These are phyloP conservation scores for Lophiotrema nucula DNA, from an alignment of 495 filamentous ascomycete species.

Conservation along the genomic window DNA sequence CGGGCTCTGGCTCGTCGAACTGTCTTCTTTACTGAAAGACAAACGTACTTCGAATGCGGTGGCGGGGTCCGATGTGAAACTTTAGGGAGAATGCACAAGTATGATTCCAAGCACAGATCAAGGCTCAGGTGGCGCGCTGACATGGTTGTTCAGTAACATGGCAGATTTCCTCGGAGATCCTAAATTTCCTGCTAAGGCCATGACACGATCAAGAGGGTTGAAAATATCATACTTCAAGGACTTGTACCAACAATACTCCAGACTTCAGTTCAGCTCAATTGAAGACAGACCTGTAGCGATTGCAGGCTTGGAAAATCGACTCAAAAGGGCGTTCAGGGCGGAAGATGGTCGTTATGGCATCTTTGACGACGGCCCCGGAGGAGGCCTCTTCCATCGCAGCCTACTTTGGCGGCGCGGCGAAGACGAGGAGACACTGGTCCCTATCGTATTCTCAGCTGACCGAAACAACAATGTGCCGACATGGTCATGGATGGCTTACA, in stretches of 20 bases:
- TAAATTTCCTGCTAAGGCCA: conserved; percentile 37
- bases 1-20: conserved; percentile 43
- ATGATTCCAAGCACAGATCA: conserved; percentile 15
- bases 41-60: conserved; percentile 49
- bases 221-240: conserved; percentile 37
- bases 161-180: conserved; percentile 42
- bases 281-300: conserved; percentile 40
- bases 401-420: conserved; percentile 18
- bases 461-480: neutral
- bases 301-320: conserved; percentile 38
- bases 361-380: conserved; percentile 14
- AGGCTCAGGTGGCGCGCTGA: too few species aligned
- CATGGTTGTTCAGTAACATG: conserved; percentile 26
- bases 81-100: conserved; percentile 38
- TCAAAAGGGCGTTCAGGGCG: conserved; percentile 24
- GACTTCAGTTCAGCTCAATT: conserved; percentile 30
- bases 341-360: conserved; percentile 28
- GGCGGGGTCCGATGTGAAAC: conserved; percentile 44
- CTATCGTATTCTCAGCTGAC: too few species aligned
- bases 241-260: conserved; percentile 40
- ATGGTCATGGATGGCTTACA: conserved; percentile 33
- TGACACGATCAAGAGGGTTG: neutral
- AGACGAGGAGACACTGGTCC: too few species aligned
- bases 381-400: conserved; percentile 11
- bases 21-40: conserved; percentile 44